Base-by-base conservation (phyloP, 768 basidiomycete genomes). In the Pisolithus microcarpus region DNA sequence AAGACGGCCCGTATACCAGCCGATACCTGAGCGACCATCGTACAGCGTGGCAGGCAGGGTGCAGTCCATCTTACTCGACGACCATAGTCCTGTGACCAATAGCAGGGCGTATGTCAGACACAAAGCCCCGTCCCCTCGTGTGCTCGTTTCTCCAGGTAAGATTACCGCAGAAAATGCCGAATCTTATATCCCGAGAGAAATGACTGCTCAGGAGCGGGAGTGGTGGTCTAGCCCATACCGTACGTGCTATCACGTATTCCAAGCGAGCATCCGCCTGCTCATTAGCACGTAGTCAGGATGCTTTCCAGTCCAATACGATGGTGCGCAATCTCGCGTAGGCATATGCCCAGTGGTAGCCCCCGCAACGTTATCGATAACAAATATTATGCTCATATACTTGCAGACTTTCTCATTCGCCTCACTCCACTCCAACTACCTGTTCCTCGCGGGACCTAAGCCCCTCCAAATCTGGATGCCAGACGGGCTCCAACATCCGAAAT, bases 211-310 rank as follows among this genome's bases (percentile, higher is more conserved):
- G 57, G 87, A 90, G 68, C 70, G 77, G 56, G 64, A 65, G 24
- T 87, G 82, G 79, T 84, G 79, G 79, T 75, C 85, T 10, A 87
- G 79, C 61, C 87, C 88, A 49, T 91, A 89, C 65, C 72, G 87
- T 90, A 68, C 54, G 69, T 70, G 37, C 18, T 8, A 5, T 39
- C 36, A 30, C 38, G 6, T 39, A 21, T 26, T 13, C 9, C 3
- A 8, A 15, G 39, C 52, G 38, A 34, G 10, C 6, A 23, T 16
- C 36, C 2, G 36, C 40, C 40, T 42, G 34, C 42, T 55, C 38
- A 54, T 43, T 46, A 48, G 48, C 43, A 36, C 13, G 26, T 57
- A 87, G 86, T 90, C 10, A 77, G 87, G 48, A 88, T 91, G 82
- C 62, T 90, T 5, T 70, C 79, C 5, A 77, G 77, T 24, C 85